phyloP scores from a whole-genome alignment of 257 asterid species.

The Fraxinus quadrangulata region DNA sequence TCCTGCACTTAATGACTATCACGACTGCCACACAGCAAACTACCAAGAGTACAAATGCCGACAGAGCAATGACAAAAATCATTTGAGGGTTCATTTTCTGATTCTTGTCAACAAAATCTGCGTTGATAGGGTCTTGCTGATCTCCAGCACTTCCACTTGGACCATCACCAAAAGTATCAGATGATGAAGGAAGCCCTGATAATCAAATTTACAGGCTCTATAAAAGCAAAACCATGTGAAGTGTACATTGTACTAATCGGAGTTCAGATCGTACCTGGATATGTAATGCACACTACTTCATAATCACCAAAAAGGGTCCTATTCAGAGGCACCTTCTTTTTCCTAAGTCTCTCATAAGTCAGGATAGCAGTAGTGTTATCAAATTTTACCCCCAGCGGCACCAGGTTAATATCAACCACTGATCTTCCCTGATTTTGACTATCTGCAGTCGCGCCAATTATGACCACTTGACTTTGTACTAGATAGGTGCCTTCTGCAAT shows the following conservation, averaged over 20 bases:
- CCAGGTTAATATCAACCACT: slow-evolving; percentile 78
- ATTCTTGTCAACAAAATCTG: slow-evolving; percentile 53
- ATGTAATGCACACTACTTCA: slow-evolving; percentile 56
- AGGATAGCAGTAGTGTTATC: slow-evolving; percentile 89
- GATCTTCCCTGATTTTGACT: slow-evolving; percentile 69
- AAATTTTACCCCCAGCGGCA: slow-evolving; percentile 93
- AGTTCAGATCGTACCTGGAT: slow-evolving; percentile 66
- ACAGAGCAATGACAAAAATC: slow-evolving; percentile 69
- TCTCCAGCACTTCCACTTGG: slow-evolving; percentile 74
- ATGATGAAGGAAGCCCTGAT: slow-evolving; percentile 80
- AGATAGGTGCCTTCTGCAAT: slow-evolving; percentile 91
- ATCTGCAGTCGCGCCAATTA: slow-evolving; percentile 89
- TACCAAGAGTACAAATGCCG: slow-evolving; percentile 78
- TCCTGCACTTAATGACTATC: slow-evolving; percentile 74
- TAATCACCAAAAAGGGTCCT: slow-evolving; percentile 88
- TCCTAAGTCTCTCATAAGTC: slow-evolving; percentile 78
- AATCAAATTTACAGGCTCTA: background rate
- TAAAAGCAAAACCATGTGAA: background rate
- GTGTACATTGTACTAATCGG: background rate
- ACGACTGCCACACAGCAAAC: slow-evolving; percentile 69
- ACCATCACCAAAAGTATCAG: slow-evolving; percentile 63
- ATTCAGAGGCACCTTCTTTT: slow-evolving; percentile 82
- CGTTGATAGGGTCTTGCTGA: slow-evolving; percentile 76
- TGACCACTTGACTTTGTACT: slow-evolving; percentile 79
- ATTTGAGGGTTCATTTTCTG: slow-evolving; percentile 72